Evolutionary conservation across 1,139 yeast genomes (phyloP), one percentile per base, ranked within the genome.

Genomic region (Geotrichum carabidarum): DNA sequence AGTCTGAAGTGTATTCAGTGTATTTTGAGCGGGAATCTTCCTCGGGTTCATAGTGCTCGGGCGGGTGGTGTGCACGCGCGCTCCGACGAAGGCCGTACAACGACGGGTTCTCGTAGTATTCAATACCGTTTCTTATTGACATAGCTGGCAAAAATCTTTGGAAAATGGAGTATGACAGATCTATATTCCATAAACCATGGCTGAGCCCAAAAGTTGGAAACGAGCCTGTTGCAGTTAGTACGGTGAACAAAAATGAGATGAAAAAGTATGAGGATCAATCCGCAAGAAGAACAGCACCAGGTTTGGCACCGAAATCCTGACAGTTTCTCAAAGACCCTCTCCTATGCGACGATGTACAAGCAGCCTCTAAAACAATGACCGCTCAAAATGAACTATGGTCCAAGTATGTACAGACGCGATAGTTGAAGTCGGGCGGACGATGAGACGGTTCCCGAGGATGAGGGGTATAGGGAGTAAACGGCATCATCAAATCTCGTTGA

Each of bases 41-140:
- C 27, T 71, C 76, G 37, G 74, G 72, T 9, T 70, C 71, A 59
- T 76, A 79, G 45, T 77, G 71, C 27, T 78, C 82, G 1, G 71
- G 69, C 3, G 78, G 75, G 15, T 70, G 70, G 61, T 83, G 79
- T 18, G 88, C 84, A 63, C 98, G 79, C 45, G 86, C 84, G 36
- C 95, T 86, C 63, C 98, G 79, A 68, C 98, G 81, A 58, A 93
- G 77, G 2, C 99, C 99, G 65, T 91, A 93, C 35, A 93, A 78
- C 70, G 89, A 96, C 1, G 99, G 98, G 69, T 89, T 68, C 55
- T 62, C 61, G 34, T 65, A 68, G 48, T 55, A 55, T 30, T 50
- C 53, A 34, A 37, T 22, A 17, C 48, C 36, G 35, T 47, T 44
- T 40, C 53, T 50, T n/a, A 47, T 18, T n/a, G 53, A 36, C 53